A percentile compares a stretch with the other conserved stretches of the same genome.
Conservation (phyloP, 345 rosid species). For the Melaleuca quinquenervia region DNA sequence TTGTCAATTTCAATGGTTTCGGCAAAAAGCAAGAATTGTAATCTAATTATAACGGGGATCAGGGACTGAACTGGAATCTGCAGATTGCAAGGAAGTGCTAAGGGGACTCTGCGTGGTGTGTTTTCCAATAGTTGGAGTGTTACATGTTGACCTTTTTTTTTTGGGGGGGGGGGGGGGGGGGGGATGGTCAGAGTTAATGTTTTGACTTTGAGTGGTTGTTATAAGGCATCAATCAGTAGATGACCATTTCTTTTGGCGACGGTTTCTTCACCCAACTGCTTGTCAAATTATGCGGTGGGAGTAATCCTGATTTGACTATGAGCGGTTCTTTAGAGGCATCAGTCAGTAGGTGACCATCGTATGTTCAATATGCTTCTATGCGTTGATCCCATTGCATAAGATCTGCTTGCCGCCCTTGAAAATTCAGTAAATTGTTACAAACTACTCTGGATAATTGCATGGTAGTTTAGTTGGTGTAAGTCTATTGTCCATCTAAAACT, state of each 20-base stretch:
- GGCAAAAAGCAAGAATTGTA: not conserved
- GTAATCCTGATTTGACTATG: not conserved
- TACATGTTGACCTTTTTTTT: too few relatives aligned
- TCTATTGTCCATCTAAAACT: not conserved
- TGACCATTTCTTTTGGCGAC: not conserved
- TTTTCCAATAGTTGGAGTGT: too few relatives aligned
- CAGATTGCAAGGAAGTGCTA: not conserved
- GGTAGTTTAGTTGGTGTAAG: not conserved
- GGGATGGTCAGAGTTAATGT: not conserved
- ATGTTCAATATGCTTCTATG: not conserved
- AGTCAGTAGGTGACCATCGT: not conserved
- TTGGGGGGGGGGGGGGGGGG: too few relatives aligned
- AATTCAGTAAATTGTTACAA: not conserved
- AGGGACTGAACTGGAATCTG: not conserved
- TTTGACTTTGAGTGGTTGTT: not conserved
- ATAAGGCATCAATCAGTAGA: not conserved
- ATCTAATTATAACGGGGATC: not conserved
- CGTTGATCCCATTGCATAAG: not conserved
- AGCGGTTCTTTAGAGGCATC: not conserved
- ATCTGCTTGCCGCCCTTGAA: not conserved
- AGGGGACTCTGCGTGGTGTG: not conserved
- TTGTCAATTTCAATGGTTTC: not conserved
- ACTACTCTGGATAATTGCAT: not conserved
- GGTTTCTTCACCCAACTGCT: not conserved
- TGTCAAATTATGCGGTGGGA: not conserved